Evolutionary conservation across 768 basidiomycete species (phyloP), one percentile per base, ranked within the genome.

Genomic region (Tricholomella constricta): DNA sequence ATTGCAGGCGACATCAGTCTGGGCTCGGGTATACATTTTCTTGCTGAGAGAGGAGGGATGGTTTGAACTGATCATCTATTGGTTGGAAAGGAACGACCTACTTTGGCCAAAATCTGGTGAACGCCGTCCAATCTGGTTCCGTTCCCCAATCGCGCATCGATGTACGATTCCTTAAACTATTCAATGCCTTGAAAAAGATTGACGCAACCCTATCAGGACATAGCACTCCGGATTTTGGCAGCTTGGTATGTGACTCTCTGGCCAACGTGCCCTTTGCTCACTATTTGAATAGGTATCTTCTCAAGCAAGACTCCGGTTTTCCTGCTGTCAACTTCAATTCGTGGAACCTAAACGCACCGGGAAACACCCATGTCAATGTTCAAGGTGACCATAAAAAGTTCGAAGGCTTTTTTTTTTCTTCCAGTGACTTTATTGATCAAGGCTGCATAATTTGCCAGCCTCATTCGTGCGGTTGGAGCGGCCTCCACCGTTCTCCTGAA

Each of bases 401-500:
- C 42, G 66, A 42, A 12, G 11, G 36, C 40, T 19, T 4, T 32
- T 2, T 19, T 54, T 45, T 36, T 14, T 11, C 27, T 29, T 15
- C 23, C 11, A 5, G 10, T 9, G 17, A 37, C 15, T 22, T 14
- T 37, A n/a, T 31, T 49, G 22, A 26, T 20, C 4, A 12, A 20
- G 12, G 25, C 12, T 8, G 45, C 51, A 19, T 7, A 35, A 31
- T 26, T 26, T 38, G 52, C 29, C 52, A 87, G 70, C 68, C 54
- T 86, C 25, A 82, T 88, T 37, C 77, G 82, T 6, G 65, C 75
- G 34, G 82, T 88, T 37, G 86, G 80, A 34, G 81, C 80, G 2
- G 81, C 85, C 0, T 82, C 82, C 7, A 83, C 81, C 1, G 80
- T 87, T 14, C 70, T 88, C 31, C 70, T 89, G 38, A 89, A 87